These are phyloP conservation scores for Sugiyamaella smithiae DNA, from an alignment of 805 yeast species.

Conservation along the genomic window DNA sequence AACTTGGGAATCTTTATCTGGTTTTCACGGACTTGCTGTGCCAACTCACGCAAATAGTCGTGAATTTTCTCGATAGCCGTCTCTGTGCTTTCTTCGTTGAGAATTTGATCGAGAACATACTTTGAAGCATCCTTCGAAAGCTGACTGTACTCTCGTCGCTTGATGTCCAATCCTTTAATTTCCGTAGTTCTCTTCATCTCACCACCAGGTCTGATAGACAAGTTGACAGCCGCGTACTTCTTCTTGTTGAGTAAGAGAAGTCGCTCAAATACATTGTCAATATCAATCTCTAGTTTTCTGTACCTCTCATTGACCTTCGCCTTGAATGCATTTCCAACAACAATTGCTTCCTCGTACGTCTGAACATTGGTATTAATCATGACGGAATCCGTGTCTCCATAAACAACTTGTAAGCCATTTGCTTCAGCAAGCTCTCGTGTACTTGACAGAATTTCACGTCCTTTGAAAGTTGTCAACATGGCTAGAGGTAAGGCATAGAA, in stretches of 20 bases:
- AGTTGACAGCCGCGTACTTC: conserved; percentile 91
- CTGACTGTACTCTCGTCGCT: conserved; percentile 94
- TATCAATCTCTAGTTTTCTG: conserved; percentile 84
- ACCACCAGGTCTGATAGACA: conserved; percentile 50
- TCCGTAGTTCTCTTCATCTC: conserved; percentile 62
- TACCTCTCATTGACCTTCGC: conserved; percentile 83
- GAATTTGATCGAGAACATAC: conserved; percentile 64
- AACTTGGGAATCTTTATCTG: conserved; percentile 64
- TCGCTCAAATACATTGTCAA: conserved; percentile 87
- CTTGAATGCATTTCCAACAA: conserved; percentile 84
- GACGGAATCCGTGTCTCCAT: conserved; percentile 98
- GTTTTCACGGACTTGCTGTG: conserved; percentile 54
- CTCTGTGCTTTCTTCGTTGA: conserved; percentile 73
- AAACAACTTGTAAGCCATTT: conserved; percentile 77
- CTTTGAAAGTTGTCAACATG: conserved; percentile 90
- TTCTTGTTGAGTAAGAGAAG: conserved; percentile 89
- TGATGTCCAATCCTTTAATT: conserved; percentile 95
- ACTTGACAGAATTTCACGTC: conserved; percentile 91
- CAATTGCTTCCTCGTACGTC: conserved; percentile 66
- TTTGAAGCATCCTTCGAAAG: conserved; percentile 85
- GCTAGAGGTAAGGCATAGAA: conserved; percentile 96
- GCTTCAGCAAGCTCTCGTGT: conserved; percentile 91
- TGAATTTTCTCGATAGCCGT: conserved; percentile 66
- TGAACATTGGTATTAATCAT: conserved; percentile 91
- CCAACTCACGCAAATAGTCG: conserved; percentile 61